Conservation (phyloP, 768 basidiomycete species). For the Pisolithus tinctorius region DNA sequence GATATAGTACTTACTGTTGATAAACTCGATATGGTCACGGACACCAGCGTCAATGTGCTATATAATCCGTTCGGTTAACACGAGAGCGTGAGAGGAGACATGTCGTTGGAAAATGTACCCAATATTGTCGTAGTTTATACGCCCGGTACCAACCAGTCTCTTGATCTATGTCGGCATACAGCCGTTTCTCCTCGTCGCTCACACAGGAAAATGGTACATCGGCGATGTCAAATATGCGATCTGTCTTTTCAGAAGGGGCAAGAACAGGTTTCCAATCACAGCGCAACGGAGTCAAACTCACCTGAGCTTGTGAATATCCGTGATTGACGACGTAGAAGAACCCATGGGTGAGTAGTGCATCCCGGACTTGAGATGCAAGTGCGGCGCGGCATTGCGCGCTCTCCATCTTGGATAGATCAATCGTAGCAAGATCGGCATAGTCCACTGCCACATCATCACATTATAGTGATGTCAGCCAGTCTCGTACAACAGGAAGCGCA, state of each 20-base stretch:
- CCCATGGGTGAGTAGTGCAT: slow-evolving; percentile 40
- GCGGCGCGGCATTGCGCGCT: slow-evolving; percentile 32
- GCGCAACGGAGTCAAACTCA: slow-evolving; percentile 2
- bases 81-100: background rate
- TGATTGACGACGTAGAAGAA: slow-evolving; percentile 37
- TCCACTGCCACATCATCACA: slow-evolving; percentile 35
- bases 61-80: background rate
- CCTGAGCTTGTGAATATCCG: slow-evolving; percentile 35
- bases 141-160: slow-evolving; percentile 45
- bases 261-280: background rate
- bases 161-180: slow-evolving; percentile 30
- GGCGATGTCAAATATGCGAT: slow-evolving; percentile 44
- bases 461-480: background rate
- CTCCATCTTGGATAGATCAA: slow-evolving; percentile 40
- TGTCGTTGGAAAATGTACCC: slow-evolving; percentile 24
- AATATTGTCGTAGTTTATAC: slow-evolving; percentile 46
- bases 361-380: slow-evolving; percentile 34
- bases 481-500: background rate
- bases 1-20: slow-evolving; percentile 42
- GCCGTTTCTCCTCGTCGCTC: slow-evolving; percentile 36
- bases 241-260: slow-evolving; percentile 29
- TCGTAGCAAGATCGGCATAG: slow-evolving; percentile 45
- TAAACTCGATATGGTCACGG: slow-evolving; percentile 56
- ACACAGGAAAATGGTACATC: slow-evolving; percentile 40
- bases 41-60: slow-evolving; percentile 60